Evolutionary conservation across 2,329 filamentous ascomycete species (phyloP), one percentile per base, ranked within the genome.

Genomic region (Sclerotinia trifoliorum): DNA sequence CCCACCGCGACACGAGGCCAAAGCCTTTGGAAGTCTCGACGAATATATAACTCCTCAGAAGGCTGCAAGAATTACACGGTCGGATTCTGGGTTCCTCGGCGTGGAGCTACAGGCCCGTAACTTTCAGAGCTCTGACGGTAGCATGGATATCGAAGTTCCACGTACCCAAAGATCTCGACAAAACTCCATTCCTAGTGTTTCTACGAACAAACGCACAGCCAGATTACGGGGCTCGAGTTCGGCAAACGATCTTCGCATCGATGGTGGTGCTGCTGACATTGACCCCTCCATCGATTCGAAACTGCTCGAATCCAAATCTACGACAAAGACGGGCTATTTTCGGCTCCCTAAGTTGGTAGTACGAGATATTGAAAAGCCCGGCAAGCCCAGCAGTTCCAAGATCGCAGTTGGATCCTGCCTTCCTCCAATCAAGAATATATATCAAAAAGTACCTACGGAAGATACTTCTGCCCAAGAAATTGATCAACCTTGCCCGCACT

Each of bases 291-390:
- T 48, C 15, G 60, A 65, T 46, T 24, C 61, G 48, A 60, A 63
- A 35, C 46, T 39, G n/a, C 48, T 32, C 2, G 44, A 35, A 44
- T 11, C 44, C 51, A 44, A 56, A 62, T 51, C 49, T 35, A 19
- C 32, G 10, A 35, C 61, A 10, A 73, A 72, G 63, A 71, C 69
- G 48, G 72, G 69, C 29, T 48, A 49, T 42, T 73, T 73, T 55
- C 65, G 70, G 21, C 65, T 75, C 32, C 74, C 74, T 11, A 72
- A 69, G 49, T 65, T 76, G 58, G 70, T 73, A 49, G 57, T 76
- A 29, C 69, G 70, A 44, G 71, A 75, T 52, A 73, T 70, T 51
- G 66, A 69, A 21, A 60, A 55, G 21, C 66, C 71, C 1, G 54
- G 44, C n/a, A 24, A 48, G 21, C 51, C 66, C 39, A 67, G 24